Evolutionary conservation across 2,329 filamentous ascomycete genomes (phyloP), one percentile per base, ranked within the genome.

Genomic region (Microcyclospora tardicrescens): DNA sequence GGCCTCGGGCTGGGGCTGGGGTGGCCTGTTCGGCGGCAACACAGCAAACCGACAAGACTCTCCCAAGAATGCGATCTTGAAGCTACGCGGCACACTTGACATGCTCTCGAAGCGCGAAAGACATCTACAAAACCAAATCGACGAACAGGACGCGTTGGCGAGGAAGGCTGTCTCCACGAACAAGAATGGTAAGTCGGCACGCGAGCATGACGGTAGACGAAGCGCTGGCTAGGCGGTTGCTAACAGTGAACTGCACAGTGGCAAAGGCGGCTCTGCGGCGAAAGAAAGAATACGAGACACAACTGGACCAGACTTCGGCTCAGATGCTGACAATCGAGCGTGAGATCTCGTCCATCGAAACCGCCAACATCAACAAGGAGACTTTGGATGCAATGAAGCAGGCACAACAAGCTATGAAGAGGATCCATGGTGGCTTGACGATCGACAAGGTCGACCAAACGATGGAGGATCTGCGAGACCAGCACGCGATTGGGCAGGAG

Each of bases 331-430:
- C 91, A 15, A 72, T 98, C 33, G 91, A 98, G 62, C 82, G 87
- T 58, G 86, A 98, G 62, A 93, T 96, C 58, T 91, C 91, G 62
- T 81, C 84, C 43, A 96, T 98, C 68, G 91, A 98, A 65, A 85
- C 87, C 35, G 91, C 91, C 45, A 98, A 96, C 61, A 95, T 98
- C 69, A 98, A 98, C 71, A 80, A 89, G 65, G 87, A 95, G 70
- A 98, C 91, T 10, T 71, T 96, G 48, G 75, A 81, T 50, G 89
- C 87, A 6, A 95, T 98, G 86, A 81, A 93, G 74, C 80, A 80
- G 58, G 89, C 91, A 10, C 79, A 84, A 48, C 68, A 78, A 44
- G 91, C 89, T 28, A 96, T 98, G 87, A 81, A 87, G 68, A 70
- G 80, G 47, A 98, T 98, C 53, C 86, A 96, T 60, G 81, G 79